Conservation (phyloP, 345 rosid species). For the Aegle marmelos region DNA sequence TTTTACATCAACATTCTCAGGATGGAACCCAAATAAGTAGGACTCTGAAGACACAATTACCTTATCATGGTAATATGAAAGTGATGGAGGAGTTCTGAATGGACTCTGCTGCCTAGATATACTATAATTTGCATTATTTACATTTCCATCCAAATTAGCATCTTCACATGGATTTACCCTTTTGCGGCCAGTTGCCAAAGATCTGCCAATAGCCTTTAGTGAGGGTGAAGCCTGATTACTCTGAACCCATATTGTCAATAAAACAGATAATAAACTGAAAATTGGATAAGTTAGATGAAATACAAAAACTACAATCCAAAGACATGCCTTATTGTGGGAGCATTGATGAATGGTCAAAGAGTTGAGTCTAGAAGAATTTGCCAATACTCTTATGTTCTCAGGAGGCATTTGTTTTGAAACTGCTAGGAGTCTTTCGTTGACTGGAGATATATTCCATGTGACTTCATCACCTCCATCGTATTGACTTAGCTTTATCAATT, state of each 20-base stretch:
- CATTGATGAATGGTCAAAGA: conserved; percentile 50
- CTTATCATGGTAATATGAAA: conserved; percentile 55
- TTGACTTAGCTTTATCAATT: conserved; percentile 94
- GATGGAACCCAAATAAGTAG: background rate
- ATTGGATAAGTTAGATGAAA: background rate
- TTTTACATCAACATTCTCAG: background rate
- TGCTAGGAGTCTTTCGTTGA: conserved; percentile 72
- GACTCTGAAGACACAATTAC: conserved; percentile 35
- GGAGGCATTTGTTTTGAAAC: conserved; percentile 63
- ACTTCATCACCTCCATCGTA: conserved; percentile 81
- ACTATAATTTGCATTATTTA: conserved; percentile 12
- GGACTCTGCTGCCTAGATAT: conserved; percentile 64
- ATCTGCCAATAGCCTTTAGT: conserved; percentile 33
- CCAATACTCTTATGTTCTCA: conserved; percentile 43
- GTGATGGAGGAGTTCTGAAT: conserved; percentile 87
- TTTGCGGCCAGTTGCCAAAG: conserved; percentile 40
- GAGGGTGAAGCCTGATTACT: conserved; percentile 29
- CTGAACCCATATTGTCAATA: conserved; percentile 21
- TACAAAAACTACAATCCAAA: background rate
- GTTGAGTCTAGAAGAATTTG: conserved; percentile 46
- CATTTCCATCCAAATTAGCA: conserved; percentile 22
- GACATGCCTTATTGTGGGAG: conserved; percentile 51
- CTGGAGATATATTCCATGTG: conserved; percentile 95
- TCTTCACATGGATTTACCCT: conserved; percentile 41
- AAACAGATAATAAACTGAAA: background rate